Conservation (phyloP, 1,284 basidiomycete genomes). For the Leccinum pallidistipes region DNA sequence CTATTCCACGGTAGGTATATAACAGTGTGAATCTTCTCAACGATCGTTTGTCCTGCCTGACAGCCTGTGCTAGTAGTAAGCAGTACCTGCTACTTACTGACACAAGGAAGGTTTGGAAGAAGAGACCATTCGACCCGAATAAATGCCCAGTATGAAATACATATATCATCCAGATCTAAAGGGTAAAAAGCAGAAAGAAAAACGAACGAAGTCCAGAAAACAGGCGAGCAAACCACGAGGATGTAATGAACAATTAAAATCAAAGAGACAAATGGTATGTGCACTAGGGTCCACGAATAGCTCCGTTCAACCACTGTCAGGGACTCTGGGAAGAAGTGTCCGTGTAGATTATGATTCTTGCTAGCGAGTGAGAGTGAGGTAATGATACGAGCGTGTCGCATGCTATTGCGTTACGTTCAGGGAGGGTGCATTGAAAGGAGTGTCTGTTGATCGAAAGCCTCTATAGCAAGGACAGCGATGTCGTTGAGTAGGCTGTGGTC, state of each 20-base stretch:
- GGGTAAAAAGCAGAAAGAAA: neutral
- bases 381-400: neutral
- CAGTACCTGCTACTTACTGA: neutral
- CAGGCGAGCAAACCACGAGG: neutral
- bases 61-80: neutral
- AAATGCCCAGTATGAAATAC: slow-evolving; percentile 8
- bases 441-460: neutral
- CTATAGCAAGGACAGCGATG: slow-evolving; percentile 1
- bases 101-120: neutral
- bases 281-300: slow-evolving; percentile 1
- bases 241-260: slow-evolving; percentile 1
- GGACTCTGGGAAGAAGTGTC: neutral
- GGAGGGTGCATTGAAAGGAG: slow-evolving; percentile 4
- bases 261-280: neutral
- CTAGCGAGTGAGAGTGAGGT: slow-evolving; percentile 10
- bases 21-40: neutral
- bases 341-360: slow-evolving; percentile 12
- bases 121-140: neutral
- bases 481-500: neutral
- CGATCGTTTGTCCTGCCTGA: neutral
- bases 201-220: neutral
- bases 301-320: neutral
- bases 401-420: neutral
- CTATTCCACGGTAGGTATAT: neutral
- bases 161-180: slow-evolving; percentile 3